Evolutionary conservation across 441 rosid genomes (phyloP).

Genomic region (Jatropha podagrica): DNA sequence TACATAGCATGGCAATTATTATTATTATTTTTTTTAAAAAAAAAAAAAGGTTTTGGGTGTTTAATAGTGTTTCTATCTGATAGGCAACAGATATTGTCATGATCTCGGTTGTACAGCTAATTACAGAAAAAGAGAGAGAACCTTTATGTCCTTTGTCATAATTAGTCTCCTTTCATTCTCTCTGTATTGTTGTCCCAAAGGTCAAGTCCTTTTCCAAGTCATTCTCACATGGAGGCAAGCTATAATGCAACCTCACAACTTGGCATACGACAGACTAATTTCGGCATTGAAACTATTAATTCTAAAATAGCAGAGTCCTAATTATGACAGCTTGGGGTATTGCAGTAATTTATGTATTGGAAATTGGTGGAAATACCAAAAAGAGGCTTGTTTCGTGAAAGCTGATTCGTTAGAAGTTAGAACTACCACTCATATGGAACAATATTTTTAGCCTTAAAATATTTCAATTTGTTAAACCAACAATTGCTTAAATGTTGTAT

Average conservation of each 20-base stretch:
- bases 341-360: too few relatives aligned
- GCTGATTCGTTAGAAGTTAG: background rate
- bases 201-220: background rate
- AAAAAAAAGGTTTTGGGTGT: background rate
- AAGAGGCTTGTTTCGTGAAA: background rate
- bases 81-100: background rate
- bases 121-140: background rate
- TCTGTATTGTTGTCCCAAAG: background rate
- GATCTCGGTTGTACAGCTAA: background rate
- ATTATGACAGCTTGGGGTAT: too few relatives aligned
- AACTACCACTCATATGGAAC: background rate
- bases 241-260: background rate
- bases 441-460: background rate
- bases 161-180: background rate
- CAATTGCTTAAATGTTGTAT: too few relatives aligned
- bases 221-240: background rate
- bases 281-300: too few relatives aligned
- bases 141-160: background rate
- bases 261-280: background rate
- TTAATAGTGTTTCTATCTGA: background rate
- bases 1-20: background rate
- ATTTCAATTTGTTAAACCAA: background rate
- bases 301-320: too few relatives aligned
- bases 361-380: background rate
- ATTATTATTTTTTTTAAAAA: background rate